A percentile compares a stretch with the other conserved stretches of the same genome.
phyloP scores from a whole-genome alignment of 164 flowering plant species.

The Liriodendron chinense region DNA sequence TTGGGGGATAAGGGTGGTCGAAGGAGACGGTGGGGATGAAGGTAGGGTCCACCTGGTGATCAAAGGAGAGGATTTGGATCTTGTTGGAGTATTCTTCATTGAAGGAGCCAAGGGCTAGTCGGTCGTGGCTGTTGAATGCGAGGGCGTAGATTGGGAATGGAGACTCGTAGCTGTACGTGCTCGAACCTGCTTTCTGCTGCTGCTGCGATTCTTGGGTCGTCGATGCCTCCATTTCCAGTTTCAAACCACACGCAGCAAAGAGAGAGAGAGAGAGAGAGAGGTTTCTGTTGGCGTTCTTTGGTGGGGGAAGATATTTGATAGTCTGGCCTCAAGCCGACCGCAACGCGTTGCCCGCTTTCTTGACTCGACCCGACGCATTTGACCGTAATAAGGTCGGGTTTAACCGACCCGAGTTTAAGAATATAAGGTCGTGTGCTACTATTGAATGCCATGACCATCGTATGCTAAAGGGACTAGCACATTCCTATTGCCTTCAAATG shows the following conservation, averaged over 20 bases:
- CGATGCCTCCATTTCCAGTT: constrained; percentile 44
- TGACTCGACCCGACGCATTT: too few species aligned
- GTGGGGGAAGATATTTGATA: too few species aligned
- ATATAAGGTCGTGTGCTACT: too few species aligned
- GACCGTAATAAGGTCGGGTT: too few species aligned
- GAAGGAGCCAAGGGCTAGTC: constrained; percentile 76
- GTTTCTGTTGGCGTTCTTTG: too few species aligned
- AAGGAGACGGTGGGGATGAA: constrained; percentile 54
- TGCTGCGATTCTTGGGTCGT: constrained; percentile 40
- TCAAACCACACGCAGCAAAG: neutral
- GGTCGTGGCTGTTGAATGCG: constrained; percentile 44
- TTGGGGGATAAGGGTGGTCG: constrained; percentile 83
- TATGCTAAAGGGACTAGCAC: too few species aligned
- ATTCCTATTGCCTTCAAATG: too few species aligned
- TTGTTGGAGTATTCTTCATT: constrained; percentile 67
- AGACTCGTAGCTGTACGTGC: constrained; percentile 57
- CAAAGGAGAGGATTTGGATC: constrained; percentile 65
- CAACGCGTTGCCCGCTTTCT: too few species aligned
- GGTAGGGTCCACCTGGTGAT: constrained; percentile 34
- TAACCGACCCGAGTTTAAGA: too few species aligned
- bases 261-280: neutral
- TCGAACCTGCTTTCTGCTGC: constrained; percentile 20
- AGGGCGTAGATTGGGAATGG: constrained; percentile 76
- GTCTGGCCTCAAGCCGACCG: too few species aligned
- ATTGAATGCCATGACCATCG: too few species aligned